Percentiles rank a stretch among this genome's conserved stretches.
Conservation (phyloP, 2,329 filamentous ascomycete species). For the Exophiala sp. region DNA sequence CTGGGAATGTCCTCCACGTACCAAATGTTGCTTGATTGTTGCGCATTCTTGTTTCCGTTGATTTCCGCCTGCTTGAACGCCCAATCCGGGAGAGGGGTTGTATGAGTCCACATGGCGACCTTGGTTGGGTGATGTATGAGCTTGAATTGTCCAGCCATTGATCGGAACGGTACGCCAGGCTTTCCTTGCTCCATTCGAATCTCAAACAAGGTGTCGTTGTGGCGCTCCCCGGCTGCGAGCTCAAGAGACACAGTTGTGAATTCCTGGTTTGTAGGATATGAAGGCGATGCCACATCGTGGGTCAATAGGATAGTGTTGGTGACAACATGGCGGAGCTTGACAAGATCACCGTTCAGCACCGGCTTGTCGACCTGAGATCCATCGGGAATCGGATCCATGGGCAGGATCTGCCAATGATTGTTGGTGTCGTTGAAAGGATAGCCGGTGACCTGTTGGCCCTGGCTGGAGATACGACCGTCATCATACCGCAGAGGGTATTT, state of each 20-base stretch:
- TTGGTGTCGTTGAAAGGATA: conserved; percentile 99
- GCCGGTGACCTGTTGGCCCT: conserved; percentile 95
- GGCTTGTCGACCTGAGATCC: conserved; percentile 54
- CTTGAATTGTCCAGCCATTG: conserved; percentile 88
- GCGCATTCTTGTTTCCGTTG: conserved; percentile 96
- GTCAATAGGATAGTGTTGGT: conserved; percentile 84
- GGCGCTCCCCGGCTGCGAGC: conserved; percentile 65
- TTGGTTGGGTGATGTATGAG: conserved; percentile 89
- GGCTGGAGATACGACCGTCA: conserved; percentile 92
- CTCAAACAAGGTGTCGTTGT: conserved; percentile 89
- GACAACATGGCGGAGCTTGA: conserved; percentile 78
- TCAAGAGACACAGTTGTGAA: conserved; percentile 77
- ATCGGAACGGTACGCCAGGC: conserved; percentile 75
- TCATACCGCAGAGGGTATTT: conserved; percentile 91
- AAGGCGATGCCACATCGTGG: conserved; percentile 95
- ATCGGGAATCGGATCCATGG: conserved; percentile 50
- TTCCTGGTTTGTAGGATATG: conserved; percentile 95
- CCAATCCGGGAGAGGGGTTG: conserved; percentile 93
- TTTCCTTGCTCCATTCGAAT: conserved; percentile 85
- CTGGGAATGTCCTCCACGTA: conserved; percentile 86
- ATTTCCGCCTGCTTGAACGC: conserved; percentile 96
- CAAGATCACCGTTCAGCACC: conserved; percentile 76
- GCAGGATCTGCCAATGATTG: conserved; percentile 94
- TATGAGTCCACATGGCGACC: conserved; percentile 98
- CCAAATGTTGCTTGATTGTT: conserved; percentile 89